Evolutionary conservation across 2,329 filamentous ascomycete species (phyloP).

Genomic region (Hymenoscyphus infarciens): DNA sequence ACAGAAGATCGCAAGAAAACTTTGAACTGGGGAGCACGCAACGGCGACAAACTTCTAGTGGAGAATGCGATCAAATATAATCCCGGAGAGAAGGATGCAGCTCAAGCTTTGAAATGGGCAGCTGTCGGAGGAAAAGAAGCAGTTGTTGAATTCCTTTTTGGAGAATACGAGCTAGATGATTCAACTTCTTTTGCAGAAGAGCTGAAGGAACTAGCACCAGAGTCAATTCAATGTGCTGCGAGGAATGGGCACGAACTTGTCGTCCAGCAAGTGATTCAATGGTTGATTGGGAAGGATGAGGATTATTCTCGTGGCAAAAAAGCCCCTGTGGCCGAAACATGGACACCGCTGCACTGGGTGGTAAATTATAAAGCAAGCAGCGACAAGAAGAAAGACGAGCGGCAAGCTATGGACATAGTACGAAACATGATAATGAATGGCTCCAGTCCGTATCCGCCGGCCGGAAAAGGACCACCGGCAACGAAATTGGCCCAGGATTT

Average conservation of each 20-base stretch:
- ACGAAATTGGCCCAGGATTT: not conserved
- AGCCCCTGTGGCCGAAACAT: not conserved
- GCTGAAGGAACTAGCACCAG: not conserved
- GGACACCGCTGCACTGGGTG: constrained; percentile 7
- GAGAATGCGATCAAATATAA: not conserved
- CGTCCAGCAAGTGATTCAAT: not conserved
- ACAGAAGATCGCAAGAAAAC: not conserved
- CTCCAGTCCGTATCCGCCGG: not conserved
- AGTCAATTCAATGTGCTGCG: not conserved
- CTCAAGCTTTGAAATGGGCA: constrained; percentile 1
- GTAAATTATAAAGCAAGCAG: not conserved
- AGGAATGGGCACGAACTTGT: constrained; percentile 1
- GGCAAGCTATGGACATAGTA: not conserved
- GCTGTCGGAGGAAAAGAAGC: constrained; percentile 1
- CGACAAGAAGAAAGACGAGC: not conserved
- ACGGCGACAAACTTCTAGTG: not conserved
- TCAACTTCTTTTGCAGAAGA: not conserved
- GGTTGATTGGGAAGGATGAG: not conserved
- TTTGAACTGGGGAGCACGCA: constrained; percentile 3
- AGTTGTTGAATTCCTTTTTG: not conserved
- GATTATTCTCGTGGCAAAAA: not conserved
- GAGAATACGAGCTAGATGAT: not conserved
- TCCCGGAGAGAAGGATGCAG: not conserved
- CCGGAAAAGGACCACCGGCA: not conserved
- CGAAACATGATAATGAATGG: constrained; percentile 7